phyloP scores from a whole-genome alignment of 2,329 filamentous ascomycete genomes.

The Myriosclerotinia curreyana region DNA sequence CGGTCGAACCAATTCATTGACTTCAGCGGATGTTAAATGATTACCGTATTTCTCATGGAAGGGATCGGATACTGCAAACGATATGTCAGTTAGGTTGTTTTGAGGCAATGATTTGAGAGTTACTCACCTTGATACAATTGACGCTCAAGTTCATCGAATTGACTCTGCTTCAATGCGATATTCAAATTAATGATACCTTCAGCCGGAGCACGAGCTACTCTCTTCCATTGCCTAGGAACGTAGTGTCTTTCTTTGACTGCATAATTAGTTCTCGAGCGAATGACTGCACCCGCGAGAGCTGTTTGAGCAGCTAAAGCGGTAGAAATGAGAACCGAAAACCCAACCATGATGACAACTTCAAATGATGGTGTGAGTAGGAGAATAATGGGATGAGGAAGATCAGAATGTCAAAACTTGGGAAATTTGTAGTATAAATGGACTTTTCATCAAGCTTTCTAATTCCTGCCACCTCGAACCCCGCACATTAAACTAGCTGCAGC shows the following conservation, averaged over 20 bases:
- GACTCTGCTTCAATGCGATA: conserved; percentile 57
- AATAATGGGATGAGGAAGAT: neutral
- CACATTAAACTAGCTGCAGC: conserved; percentile 1
- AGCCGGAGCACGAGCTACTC: conserved; percentile 47
- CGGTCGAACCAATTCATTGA: conserved; percentile 53
- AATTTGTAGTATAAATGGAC: neutral
- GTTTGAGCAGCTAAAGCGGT: conserved; percentile 22
- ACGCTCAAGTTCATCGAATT: conserved; percentile 53
- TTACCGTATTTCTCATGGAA: conserved; percentile 53
- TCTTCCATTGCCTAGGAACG: conserved; percentile 51
- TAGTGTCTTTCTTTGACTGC: conserved; percentile 54
- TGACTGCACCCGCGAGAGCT: conserved; percentile 14
- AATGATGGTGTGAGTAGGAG: conserved; percentile 4
- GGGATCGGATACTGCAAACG: conserved; percentile 48
- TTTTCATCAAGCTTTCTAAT: neutral
- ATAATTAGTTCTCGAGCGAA: conserved; percentile 40
- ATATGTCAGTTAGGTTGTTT: neutral
- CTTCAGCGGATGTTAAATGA: conserved; percentile 50
- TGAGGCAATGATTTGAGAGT: neutral
- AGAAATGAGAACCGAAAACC: conserved; percentile 17
- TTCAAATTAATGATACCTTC: conserved; percentile 51
- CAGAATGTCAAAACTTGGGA: neutral
- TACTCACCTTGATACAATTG: conserved; percentile 51
- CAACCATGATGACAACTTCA: conserved; percentile 18
- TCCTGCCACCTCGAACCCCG: neutral